These are phyloP conservation scores for Candida endomychidarum DNA, from an alignment of 805 yeast genomes.

Conservation along the genomic window DNA sequence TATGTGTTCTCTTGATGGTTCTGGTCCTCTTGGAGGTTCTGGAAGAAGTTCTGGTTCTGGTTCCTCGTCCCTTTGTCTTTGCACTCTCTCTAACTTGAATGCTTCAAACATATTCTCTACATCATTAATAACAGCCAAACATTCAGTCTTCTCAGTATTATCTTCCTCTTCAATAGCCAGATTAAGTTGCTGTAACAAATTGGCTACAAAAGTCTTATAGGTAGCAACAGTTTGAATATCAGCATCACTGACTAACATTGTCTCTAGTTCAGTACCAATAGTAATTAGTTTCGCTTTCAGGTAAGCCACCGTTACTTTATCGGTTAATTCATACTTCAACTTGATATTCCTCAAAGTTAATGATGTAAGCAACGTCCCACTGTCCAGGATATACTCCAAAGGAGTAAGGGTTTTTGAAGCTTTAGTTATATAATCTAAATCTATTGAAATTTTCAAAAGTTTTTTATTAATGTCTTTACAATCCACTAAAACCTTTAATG, in stretches of 20 bases:
- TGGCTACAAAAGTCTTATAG: conserved; percentile 59
- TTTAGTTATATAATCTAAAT: conserved; percentile 47
- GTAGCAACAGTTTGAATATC: conserved; percentile 32
- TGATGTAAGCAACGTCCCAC: conserved; percentile 50
- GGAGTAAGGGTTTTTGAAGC: conserved; percentile 43
- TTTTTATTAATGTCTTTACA: conserved; percentile 49
- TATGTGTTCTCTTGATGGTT: not conserved
- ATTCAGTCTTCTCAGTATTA: conserved; percentile 60
- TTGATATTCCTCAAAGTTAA: conserved; percentile 46
- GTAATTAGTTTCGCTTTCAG: conserved; percentile 64
- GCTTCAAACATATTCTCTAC: conserved; percentile 74
- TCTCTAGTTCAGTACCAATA: conserved; percentile 62
- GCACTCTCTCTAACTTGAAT: conserved; percentile 31
- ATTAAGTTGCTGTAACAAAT: conserved; percentile 57
- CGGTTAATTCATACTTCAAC: conserved; percentile 50
- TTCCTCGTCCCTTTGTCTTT: not conserved
- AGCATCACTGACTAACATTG: conserved; percentile 38
- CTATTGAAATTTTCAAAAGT: conserved; percentile 41
- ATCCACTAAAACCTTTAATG: conserved; percentile 51
- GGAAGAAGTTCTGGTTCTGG: not conserved
- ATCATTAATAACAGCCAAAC: conserved; percentile 64
- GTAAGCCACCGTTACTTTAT: conserved; percentile 56
- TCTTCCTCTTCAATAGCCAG: conserved; percentile 54
- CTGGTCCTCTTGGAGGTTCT: not conserved
- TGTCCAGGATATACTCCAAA: conserved; percentile 51